These are phyloP conservation scores for Aspergillus homomorphus DNA, from an alignment of 495 filamentous ascomycete genomes.

Conservation along the genomic window DNA sequence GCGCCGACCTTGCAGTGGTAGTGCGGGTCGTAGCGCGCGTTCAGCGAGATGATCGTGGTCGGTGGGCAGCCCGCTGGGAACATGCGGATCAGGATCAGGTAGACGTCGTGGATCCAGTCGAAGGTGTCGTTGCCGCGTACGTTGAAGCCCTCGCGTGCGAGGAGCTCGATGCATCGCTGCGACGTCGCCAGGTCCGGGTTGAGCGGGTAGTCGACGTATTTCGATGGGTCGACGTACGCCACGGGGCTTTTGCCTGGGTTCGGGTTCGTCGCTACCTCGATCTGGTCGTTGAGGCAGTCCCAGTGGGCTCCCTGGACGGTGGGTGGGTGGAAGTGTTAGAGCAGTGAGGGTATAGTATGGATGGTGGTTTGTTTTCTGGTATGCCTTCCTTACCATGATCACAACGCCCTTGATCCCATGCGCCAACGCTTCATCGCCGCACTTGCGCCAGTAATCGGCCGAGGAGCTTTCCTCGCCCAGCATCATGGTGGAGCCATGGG, in stretches of 20 bases:
- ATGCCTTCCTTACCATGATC: constrained; percentile 52
- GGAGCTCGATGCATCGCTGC: constrained; percentile 41
- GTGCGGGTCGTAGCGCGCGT: constrained; percentile 59
- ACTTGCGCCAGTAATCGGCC: constrained; percentile 59
- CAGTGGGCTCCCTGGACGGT: constrained; percentile 57
- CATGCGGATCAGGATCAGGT: constrained; percentile 61
- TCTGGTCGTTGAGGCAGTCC: constrained; percentile 45
- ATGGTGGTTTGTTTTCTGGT: background rate
- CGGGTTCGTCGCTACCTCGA: constrained; percentile 56
- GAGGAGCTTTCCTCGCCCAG: constrained; percentile 57
- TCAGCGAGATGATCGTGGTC: constrained; percentile 55
- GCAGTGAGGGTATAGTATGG: background rate
- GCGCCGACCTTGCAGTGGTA: constrained; percentile 55
- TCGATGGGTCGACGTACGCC: constrained; percentile 55
- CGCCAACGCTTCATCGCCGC: constrained; percentile 56
- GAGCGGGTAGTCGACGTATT: constrained; percentile 55
- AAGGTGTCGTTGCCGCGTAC: constrained; percentile 46
- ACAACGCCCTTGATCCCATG: constrained; percentile 55
- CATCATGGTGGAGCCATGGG: constrained; percentile 68
- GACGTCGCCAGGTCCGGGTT: constrained; percentile 51
- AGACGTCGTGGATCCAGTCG: constrained; percentile 66
- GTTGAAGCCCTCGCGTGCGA: constrained; percentile 49
- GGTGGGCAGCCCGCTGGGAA: constrained; percentile 56
- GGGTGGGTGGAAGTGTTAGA: background rate
- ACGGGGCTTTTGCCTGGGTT: constrained; percentile 54